phyloP scores from a whole-genome alignment of 2,329 filamentous ascomycete species.

The Penicillium brasilianum region DNA sequence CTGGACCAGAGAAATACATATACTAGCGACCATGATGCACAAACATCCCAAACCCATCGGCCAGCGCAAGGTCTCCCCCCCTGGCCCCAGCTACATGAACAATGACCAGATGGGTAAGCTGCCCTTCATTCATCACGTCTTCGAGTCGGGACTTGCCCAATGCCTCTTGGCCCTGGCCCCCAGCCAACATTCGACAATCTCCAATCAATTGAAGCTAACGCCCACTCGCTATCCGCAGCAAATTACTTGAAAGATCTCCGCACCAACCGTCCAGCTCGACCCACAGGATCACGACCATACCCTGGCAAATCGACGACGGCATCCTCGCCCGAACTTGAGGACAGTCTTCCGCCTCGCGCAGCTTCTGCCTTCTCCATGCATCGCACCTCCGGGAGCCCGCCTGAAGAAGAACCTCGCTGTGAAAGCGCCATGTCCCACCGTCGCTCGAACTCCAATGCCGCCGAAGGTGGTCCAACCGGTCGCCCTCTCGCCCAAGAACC shows the following conservation, averaged over 20 bases:
- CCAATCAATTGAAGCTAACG: constrained; percentile 16
- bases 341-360: constrained; percentile 46
- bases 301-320: constrained; percentile 54
- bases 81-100: constrained; percentile 53
- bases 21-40: constrained; percentile 42
- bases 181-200: neutral
- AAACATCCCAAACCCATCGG: constrained; percentile 41
- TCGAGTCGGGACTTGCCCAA: neutral
- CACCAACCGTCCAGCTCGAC: constrained; percentile 60
- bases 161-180: neutral
- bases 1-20: neutral
- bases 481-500: constrained; percentile 49
- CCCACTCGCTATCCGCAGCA: constrained; percentile 46
- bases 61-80: constrained; percentile 53
- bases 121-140: neutral
- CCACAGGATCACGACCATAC: constrained; percentile 64
- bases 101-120: constrained; percentile 53
- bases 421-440: constrained; percentile 50
- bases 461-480: constrained; percentile 37
- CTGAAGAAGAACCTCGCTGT: constrained; percentile 41
- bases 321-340: constrained; percentile 32
- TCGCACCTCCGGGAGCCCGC: constrained; percentile 25
- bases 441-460: constrained; percentile 38
- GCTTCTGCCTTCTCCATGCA: constrained; percentile 51
- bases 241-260: constrained; percentile 65